These are phyloP conservation scores for Xylariaceae sp. DNA, from an alignment of 2,329 filamentous ascomycete genomes.

Conservation along the genomic window DNA sequence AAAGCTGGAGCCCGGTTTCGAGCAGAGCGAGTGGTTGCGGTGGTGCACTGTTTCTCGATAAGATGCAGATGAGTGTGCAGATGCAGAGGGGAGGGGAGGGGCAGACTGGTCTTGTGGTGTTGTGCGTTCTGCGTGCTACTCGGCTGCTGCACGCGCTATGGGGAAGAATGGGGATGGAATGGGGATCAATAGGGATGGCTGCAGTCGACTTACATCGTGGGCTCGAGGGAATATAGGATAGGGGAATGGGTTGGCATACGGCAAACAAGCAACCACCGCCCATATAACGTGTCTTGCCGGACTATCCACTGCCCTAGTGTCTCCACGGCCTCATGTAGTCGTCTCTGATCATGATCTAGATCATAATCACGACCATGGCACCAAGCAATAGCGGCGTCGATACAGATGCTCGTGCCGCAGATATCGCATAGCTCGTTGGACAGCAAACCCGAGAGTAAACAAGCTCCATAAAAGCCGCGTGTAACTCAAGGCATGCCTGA, in stretches of 20 bases:
- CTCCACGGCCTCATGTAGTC: neutral
- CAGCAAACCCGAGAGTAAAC: slow-evolving; percentile 1
- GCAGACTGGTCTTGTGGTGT: slow-evolving; percentile 17
- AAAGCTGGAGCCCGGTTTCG: slow-evolving; percentile 5
- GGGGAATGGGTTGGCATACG: neutral
- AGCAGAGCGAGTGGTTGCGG: slow-evolving; percentile 2
- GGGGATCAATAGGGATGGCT: slow-evolving; percentile 8
- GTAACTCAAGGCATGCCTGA: neutral
- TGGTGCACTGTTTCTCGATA: slow-evolving; percentile 10
- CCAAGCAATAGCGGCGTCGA: slow-evolving; percentile 1
- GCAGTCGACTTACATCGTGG: slow-evolving; percentile 7
- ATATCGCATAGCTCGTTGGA: slow-evolving; percentile 3
- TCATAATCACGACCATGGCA: neutral
- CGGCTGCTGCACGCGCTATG: slow-evolving; percentile 12
- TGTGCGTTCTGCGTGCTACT: slow-evolving; percentile 14
- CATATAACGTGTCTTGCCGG: neutral
- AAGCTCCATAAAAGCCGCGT: slow-evolving; percentile 1
- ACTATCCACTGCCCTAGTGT: neutral
- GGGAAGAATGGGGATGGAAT: too few relatives aligned
- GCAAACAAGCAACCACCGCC: too few relatives aligned
- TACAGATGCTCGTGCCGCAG: slow-evolving; percentile 2
- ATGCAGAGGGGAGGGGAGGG: neutral
- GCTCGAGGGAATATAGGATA: too few relatives aligned
- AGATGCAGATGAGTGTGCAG: slow-evolving; percentile 11
- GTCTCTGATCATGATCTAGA: slow-evolving; percentile 1